These are phyloP conservation scores for Coniella lustricola DNA, from an alignment of 2,329 filamentous ascomycete species.

Conservation along the genomic window DNA sequence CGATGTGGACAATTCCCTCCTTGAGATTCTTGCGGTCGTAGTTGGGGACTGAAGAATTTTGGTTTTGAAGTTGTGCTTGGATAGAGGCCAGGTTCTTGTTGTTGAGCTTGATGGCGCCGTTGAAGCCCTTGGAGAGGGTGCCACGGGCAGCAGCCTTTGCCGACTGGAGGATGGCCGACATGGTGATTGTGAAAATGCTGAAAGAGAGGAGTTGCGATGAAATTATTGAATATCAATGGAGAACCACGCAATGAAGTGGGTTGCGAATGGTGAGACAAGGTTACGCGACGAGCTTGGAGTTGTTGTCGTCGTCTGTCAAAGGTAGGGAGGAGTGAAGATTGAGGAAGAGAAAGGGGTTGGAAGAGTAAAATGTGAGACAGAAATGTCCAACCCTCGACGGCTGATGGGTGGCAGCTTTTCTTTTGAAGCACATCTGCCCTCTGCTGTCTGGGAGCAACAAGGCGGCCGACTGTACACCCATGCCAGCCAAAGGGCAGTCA, in stretches of 20 bases:
- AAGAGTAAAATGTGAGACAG: too few relatives aligned
- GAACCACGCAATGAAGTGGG: neutral
- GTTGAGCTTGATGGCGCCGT: neutral
- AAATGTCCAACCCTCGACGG: too few relatives aligned
- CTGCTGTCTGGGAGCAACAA: neutral
- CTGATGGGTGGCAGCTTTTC: too few relatives aligned
- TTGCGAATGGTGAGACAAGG: too few relatives aligned
- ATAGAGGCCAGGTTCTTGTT: neutral
- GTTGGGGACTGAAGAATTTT: conserved; percentile 23
- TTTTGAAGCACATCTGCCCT: neutral
- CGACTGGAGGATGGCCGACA: neutral
- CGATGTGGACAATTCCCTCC: conserved; percentile 48
- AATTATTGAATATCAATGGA: neutral
- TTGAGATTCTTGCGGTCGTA: conserved; percentile 40
- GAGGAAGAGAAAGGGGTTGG: too few relatives aligned
- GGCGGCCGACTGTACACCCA: conserved; percentile 1
- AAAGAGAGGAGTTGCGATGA: neutral
- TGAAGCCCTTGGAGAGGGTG: too few relatives aligned
- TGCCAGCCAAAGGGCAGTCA: neutral
- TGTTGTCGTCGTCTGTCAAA: too few relatives aligned
- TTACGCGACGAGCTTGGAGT: too few relatives aligned
- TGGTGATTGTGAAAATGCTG: neutral
- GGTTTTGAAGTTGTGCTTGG: neutral
- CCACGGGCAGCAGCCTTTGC: neutral
- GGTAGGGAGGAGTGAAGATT: too few relatives aligned